Evolutionary conservation across 306 rosid genomes (phyloP).

Genomic region (Quercus gilva): DNA sequence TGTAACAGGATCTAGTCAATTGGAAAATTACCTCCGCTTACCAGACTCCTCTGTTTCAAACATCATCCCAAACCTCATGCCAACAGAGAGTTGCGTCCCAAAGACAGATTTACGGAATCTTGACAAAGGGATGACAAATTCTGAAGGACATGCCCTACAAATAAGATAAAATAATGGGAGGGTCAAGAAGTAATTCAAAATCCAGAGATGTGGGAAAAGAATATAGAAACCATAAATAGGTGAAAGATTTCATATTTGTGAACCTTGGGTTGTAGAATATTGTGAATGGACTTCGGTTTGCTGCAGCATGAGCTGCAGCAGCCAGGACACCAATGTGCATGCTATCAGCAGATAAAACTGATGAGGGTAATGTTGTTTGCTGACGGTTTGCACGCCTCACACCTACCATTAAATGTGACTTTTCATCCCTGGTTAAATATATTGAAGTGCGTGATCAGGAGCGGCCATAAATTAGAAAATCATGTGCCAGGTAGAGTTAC

Average conservation of each 20-base stretch:
- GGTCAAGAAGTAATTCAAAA: not conserved
- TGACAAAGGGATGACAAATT: constrained; percentile 82
- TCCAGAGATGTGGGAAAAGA: not conserved
- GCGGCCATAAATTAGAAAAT: not conserved
- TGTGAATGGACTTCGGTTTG: constrained; percentile 80
- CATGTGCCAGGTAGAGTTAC: not conserved
- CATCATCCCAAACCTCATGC: constrained; percentile 99
- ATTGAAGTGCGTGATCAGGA: not conserved
- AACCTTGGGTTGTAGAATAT: constrained; percentile 98
- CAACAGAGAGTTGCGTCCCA: constrained; percentile 82
- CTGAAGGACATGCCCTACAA: constrained; percentile 95
- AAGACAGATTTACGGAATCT: constrained; percentile 74
- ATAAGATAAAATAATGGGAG: constrained; percentile 6
- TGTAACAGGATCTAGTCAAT: not conserved
- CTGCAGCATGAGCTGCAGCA: constrained; percentile 98
- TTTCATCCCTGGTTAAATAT: constrained; percentile 69
- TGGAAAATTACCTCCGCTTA: constrained; percentile 77
- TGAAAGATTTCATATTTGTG: not conserved
- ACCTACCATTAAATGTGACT: constrained; percentile 82
- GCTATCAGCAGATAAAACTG: constrained; percentile 95
- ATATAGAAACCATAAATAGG: not conserved
- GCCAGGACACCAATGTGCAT: constrained; percentile 99
- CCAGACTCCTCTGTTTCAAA: constrained; percentile 98
- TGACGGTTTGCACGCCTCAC: constrained; percentile 95
- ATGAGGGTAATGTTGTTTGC: constrained; percentile 85